Conservation (phyloP, 129 eudicot genomes). For the Flaveria linearis region DNA sequence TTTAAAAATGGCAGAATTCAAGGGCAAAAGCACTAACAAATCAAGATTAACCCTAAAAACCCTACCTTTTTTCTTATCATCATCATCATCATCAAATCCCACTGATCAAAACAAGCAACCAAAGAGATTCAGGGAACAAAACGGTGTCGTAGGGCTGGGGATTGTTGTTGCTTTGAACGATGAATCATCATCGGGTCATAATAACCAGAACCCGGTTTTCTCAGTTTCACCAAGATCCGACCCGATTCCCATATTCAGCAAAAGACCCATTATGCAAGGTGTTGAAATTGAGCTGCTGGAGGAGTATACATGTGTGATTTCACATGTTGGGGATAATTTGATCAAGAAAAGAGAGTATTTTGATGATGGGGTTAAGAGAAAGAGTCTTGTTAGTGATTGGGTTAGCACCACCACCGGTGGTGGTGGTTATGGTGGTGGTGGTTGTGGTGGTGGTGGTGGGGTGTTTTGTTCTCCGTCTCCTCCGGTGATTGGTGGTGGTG, state of each 20-base stretch:
- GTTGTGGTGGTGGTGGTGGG: conserved; percentile 31
- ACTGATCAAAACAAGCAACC: conserved; percentile 33
- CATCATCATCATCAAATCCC: conserved; percentile 30
- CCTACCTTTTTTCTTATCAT: conserved; percentile 49
- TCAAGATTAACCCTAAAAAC: conserved; percentile 51
- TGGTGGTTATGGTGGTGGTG: neutral
- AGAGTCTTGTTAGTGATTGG: conserved; percentile 17
- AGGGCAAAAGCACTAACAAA: conserved; percentile 37
- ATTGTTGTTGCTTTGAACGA: conserved; percentile 61
- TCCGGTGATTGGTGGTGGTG: conserved; percentile 31
- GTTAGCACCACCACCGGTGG: conserved; percentile 8
- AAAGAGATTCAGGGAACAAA: conserved; percentile 50
- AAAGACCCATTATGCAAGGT: conserved; percentile 25
- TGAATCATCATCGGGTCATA: conserved; percentile 31
- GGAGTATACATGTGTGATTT: conserved; percentile 77
- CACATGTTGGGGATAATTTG: conserved; percentile 62
- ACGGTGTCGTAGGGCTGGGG: conserved; percentile 78
- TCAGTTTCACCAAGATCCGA: conserved; percentile 60
- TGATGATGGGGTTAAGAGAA: conserved; percentile 47
- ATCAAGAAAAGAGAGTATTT: conserved; percentile 75
- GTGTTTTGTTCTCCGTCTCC: conserved; percentile 42
- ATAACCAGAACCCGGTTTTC: conserved; percentile 40
- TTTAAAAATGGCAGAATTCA: conserved; percentile 47
- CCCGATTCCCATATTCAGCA: conserved; percentile 55
- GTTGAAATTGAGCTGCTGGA: conserved; percentile 60